Conservation (phyloP, 805 yeast species). For the Pichia manshurica region DNA sequence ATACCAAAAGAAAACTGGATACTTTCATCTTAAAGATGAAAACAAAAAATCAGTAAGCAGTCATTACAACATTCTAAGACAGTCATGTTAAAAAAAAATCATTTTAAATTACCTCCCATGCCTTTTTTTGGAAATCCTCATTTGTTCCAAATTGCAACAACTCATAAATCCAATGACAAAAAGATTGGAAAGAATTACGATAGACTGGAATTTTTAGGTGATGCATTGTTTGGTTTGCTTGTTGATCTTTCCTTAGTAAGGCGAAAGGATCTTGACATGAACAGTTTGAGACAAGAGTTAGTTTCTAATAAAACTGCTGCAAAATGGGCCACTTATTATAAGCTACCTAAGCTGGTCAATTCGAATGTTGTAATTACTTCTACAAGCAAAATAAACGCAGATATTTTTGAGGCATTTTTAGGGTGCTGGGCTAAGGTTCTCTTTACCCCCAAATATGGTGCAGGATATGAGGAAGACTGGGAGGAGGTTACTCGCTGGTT, state of each 20-base stretch:
- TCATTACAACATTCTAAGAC: too few species aligned
- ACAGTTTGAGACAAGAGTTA: neutral
- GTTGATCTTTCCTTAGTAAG: neutral
- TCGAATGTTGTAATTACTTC: too few species aligned
- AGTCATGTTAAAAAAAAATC: too few species aligned
- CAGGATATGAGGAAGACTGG: too few species aligned
- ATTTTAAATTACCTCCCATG: too few species aligned
- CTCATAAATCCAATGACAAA: neutral
- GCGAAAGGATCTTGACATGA: neutral
- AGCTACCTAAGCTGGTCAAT: neutral
- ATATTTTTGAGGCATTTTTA: conserved; percentile 2
- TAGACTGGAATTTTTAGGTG: conserved; percentile 7
- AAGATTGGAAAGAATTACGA: neutral
- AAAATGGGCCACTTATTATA: neutral
- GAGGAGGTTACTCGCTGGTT: too few species aligned
- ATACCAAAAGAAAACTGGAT: too few species aligned
- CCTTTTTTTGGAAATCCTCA: neutral
- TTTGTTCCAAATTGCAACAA: neutral
- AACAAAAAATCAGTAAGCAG: too few species aligned
- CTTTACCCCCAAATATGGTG: too few species aligned
- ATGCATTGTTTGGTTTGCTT: neutral
- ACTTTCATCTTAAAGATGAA: too few species aligned
- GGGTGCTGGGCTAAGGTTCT: conserved; percentile 4
- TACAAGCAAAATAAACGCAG: neutral
- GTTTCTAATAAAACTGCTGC: neutral